These are phyloP conservation scores for Cardamine occulta DNA, from an alignment of 345 rosid genomes.

Conservation along the genomic window DNA sequence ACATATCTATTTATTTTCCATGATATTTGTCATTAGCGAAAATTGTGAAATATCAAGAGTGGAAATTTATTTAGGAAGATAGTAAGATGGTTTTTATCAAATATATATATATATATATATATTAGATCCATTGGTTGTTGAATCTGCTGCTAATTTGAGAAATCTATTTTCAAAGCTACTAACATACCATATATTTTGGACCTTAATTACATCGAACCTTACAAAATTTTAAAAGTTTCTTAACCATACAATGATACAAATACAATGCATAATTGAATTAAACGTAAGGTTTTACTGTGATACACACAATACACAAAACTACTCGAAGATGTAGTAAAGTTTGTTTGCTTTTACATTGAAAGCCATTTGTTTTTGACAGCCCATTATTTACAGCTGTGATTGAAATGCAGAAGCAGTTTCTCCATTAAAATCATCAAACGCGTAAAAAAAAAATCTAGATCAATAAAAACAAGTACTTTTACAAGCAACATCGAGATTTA, in stretches of 20 bases:
- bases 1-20: background rate
- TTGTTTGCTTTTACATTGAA: background rate
- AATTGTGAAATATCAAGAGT: background rate
- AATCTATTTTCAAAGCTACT: too few species aligned
- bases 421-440: constrained; percentile 18
- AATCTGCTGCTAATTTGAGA: too few species aligned
- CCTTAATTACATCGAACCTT: too few species aligned
- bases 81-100: too few species aligned
- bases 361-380: background rate
- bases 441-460: constrained; percentile 24
- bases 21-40: constrained; percentile 4
- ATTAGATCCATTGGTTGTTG: too few species aligned
- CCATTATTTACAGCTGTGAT: constrained; percentile 31
- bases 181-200: too few species aligned
- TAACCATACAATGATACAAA: too few species aligned
- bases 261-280: background rate
- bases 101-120: too few species aligned
- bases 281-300: background rate
- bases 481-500: constrained; percentile 38
- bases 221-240: too few species aligned
- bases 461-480: constrained; percentile 35
- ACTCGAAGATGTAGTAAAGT: background rate
- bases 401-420: constrained; percentile 6
- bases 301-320: background rate
- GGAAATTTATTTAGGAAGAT: background rate